Conservation (phyloP, 192 early-diverging fungal genomes). For the Linnemannia exigua region DNA sequence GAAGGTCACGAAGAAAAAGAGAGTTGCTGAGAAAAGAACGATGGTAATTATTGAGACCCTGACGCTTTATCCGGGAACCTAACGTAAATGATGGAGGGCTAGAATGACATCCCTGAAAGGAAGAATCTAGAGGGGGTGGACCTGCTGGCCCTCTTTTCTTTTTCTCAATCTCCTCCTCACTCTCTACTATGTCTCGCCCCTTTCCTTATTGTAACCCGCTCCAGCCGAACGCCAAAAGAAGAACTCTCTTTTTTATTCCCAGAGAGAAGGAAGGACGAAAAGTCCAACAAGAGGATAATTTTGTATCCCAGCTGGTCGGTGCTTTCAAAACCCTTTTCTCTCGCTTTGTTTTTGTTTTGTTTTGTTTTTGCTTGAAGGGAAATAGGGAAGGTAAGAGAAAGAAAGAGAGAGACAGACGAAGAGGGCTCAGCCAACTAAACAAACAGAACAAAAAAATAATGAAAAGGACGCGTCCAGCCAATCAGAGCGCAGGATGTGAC, state of each 20-base stretch:
- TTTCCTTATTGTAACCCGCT: background rate
- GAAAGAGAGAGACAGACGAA: background rate
- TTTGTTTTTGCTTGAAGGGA: background rate
- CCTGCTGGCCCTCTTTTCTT: background rate
- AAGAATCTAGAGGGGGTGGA: background rate
- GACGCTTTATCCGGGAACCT: background rate
- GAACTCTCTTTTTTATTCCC: background rate
- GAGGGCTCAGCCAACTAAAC: background rate
- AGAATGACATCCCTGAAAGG: background rate
- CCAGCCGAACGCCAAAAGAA: background rate
- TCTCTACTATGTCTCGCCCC: background rate
- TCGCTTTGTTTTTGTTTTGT: background rate
- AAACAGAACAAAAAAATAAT: background rate
- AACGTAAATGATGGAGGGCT: background rate
- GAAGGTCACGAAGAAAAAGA: background rate
- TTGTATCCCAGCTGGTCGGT: background rate
- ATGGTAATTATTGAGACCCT: background rate
- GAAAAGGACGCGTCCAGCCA: slow-evolving; percentile 19
- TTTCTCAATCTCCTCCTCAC: background rate
- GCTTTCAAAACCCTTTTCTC: background rate
- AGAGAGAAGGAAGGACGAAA: background rate
- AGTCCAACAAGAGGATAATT: background rate
- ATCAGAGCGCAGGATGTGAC: slow-evolving; percentile 18
- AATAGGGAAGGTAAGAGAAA: background rate
- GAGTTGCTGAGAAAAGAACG: background rate